Conservation (phyloP, 768 basidiomycete genomes). For the Xerocomellus intermedius region DNA sequence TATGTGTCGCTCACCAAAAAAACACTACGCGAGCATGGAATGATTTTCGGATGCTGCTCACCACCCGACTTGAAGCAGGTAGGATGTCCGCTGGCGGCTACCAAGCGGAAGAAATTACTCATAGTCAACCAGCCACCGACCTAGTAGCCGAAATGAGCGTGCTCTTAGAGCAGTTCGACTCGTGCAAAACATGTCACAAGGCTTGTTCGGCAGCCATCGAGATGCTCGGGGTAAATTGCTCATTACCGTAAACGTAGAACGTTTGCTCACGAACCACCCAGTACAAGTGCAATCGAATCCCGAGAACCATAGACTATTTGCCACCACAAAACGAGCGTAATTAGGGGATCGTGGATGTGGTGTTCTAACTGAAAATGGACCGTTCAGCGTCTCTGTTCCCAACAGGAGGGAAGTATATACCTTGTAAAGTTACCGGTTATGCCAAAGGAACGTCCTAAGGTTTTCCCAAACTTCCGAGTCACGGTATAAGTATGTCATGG, state of each 20-base stretch:
- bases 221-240: slow-evolving; percentile 59
- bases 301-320: slow-evolving; percentile 50
- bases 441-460: slow-evolving; percentile 86
- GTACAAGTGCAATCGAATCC: slow-evolving; percentile 63
- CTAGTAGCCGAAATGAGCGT: slow-evolving; percentile 64
- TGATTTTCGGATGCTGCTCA: slow-evolving; percentile 43
- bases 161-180: slow-evolving; percentile 44
- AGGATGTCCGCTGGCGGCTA: background rate
- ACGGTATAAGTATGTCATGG: slow-evolving; percentile 93
- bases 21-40: slow-evolving; percentile 51
- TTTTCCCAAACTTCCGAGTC: slow-evolving; percentile 88
- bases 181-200: slow-evolving; percentile 54
- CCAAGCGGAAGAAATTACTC: slow-evolving; percentile 2
- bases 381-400: background rate
- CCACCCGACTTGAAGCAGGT: slow-evolving; percentile 55
- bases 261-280: slow-evolving; percentile 26
- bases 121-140: slow-evolving; percentile 50
- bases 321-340: slow-evolving; percentile 27
- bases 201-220: slow-evolving; percentile 63
- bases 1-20: slow-evolving; percentile 51
- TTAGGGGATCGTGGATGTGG: slow-evolving; percentile 6
- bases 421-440: slow-evolving; percentile 57
- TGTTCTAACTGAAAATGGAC: slow-evolving; percentile 3
- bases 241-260: background rate
- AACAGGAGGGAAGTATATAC: slow-evolving; percentile 1